Evolutionary conservation across 116 monocot species (phyloP).

Genomic region (Dioscorea cayenensis): DNA sequence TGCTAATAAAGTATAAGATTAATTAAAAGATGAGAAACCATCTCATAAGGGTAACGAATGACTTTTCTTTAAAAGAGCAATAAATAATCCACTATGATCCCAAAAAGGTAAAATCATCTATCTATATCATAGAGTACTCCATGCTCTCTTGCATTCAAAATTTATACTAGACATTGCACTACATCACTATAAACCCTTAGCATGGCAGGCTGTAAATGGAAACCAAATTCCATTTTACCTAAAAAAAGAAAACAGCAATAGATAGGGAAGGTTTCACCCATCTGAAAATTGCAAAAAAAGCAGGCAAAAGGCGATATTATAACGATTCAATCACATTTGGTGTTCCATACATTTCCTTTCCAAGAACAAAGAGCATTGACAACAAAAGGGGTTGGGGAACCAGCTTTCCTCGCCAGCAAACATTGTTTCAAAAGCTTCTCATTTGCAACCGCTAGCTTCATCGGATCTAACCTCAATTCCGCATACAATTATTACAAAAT

Average conservation of each 20-base stretch:
- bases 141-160: too few relatives aligned
- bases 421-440: conserved; percentile 13
- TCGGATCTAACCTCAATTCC: conserved; percentile 5
- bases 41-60: too few relatives aligned
- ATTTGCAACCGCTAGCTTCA: conserved; percentile 39
- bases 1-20: too few relatives aligned
- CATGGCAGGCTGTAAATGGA: too few relatives aligned
- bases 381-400: background rate
- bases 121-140: too few relatives aligned
- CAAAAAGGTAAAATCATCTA: too few relatives aligned
- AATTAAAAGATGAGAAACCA: too few relatives aligned
- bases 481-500: conserved; percentile 26
- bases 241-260: background rate
- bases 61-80: too few relatives aligned
- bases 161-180: too few relatives aligned
- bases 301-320: background rate
- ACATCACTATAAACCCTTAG: too few relatives aligned
- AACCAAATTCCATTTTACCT: too few relatives aligned
- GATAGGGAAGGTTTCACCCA: background rate
- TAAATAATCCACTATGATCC: too few relatives aligned
- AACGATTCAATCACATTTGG: background rate
- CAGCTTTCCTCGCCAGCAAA: background rate
- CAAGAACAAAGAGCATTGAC: background rate
- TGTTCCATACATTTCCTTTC: background rate
- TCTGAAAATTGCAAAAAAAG: background rate